Evolutionary conservation across 257 asterid genomes (phyloP).

Genomic region (Przewalskia tangutica): DNA sequence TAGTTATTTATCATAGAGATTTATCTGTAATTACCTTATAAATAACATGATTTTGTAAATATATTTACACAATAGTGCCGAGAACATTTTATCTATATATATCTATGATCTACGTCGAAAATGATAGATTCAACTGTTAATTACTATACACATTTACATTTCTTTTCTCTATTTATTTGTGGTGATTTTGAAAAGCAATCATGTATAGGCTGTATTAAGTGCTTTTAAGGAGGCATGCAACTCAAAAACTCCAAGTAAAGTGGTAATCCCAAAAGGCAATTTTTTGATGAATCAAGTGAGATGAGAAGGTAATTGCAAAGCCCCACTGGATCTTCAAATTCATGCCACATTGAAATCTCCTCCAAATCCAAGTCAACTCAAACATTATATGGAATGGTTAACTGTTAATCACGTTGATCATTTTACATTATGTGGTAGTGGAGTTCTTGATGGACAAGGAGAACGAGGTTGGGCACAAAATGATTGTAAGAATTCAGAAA

Average conservation of each 20-base stretch:
- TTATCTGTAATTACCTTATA: too few species aligned
- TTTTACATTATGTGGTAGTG: constrained; percentile 37
- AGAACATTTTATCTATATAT: too few species aligned
- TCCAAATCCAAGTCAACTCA: constrained; percentile 9
- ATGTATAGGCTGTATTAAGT: constrained; percentile 27
- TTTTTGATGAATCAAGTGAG: constrained; percentile 13
- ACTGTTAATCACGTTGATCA: constrained; percentile 23
- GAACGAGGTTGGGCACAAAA: constrained; percentile 30
- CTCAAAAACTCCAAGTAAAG: constrained; percentile 6
- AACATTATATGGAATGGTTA: constrained; percentile 27
- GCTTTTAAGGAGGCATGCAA: constrained; percentile 37
- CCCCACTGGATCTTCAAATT: constrained; percentile 26
- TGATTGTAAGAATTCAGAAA: constrained; percentile 19
- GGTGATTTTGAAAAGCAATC: neutral
- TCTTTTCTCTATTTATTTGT: neutral
- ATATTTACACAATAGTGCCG: too few species aligned
- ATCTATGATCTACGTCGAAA: too few species aligned
- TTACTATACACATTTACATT: neutral
- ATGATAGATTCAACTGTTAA: too few species aligned
- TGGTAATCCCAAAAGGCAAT: constrained; percentile 29
- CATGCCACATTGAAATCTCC: constrained; percentile 29
- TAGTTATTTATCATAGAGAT: too few species aligned
- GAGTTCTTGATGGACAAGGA: constrained; percentile 41
- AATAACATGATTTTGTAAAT: too few species aligned
- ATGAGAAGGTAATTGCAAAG: constrained; percentile 23